A percentile compares a stretch with the other conserved stretches of the same genome.
phyloP scores from a whole-genome alignment of 495 filamentous ascomycete genomes.

The Daldinia grandis region DNA sequence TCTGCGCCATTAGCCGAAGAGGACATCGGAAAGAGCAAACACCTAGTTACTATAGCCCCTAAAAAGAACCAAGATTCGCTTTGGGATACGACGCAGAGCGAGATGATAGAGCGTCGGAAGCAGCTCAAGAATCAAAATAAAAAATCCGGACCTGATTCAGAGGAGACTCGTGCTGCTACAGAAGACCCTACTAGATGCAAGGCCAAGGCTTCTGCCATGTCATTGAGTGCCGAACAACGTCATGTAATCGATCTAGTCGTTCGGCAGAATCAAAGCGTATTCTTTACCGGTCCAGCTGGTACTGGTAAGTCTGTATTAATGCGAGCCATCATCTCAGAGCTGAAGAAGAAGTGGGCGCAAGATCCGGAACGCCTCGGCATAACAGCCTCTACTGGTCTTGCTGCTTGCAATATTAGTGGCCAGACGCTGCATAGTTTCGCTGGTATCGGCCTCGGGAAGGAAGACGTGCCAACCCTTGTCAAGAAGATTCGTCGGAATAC shows the following conservation, averaged over 20 bases:
- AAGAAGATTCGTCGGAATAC: conserved; percentile 90
- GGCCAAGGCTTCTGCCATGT: conserved; percentile 64
- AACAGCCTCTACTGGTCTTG: conserved; percentile 94
- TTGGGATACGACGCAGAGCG: conserved; percentile 86
- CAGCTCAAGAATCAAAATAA: conserved; percentile 70
- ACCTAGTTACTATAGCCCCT: conserved; percentile 43
- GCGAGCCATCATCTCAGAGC: conserved; percentile 82
- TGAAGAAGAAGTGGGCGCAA: conserved; percentile 75
- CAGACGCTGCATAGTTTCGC: conserved; percentile 96
- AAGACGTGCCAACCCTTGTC: conserved; percentile 79
- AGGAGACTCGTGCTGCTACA: conserved; percentile 49
- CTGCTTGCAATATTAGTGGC: conserved; percentile 95
- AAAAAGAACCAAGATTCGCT: conserved; percentile 53
- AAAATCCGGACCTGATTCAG: conserved; percentile 43
- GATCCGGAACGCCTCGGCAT: conserved; percentile 88
- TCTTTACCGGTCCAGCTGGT: conserved; percentile 97
- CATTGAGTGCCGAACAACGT: conserved; percentile 84
- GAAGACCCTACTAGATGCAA: conserved; percentile 49
- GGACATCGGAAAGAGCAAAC: conserved; percentile 45
- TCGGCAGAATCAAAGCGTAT: conserved; percentile 82
- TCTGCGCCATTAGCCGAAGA: conserved; percentile 29
- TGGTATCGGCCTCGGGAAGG: conserved; percentile 95
- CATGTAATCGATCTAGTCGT: conserved; percentile 84
- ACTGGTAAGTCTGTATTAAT: conserved; percentile 97
- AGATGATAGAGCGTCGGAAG: conserved; percentile 83